Base-by-base conservation (phyloP, 2,329 filamentous ascomycete genomes). In the Colletotrichum cordylinicola region DNA sequence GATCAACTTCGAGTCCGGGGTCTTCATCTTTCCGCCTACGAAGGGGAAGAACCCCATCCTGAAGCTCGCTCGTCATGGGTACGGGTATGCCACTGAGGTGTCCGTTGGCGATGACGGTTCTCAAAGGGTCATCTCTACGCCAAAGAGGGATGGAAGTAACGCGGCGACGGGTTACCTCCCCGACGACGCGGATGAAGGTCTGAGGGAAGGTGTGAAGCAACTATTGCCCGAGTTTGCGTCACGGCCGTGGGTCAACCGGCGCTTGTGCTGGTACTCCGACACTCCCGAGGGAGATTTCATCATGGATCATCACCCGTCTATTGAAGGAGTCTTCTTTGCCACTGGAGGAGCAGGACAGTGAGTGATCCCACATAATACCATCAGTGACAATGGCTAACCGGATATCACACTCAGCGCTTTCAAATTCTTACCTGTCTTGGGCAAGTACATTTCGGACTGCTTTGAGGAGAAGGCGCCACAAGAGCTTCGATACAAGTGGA, bases 111-210 rank as follows among this genome's bases (percentile, higher is more conserved):
- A 35, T 4, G 18, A 18, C 1, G 43, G n/a, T 21, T 43, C 43
- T 13, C 24, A 18, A 37, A 61, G 56, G 21, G 66, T 21, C 16
- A 62, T 75, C 83, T 96, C 4, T 94, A 95, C 1, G 91, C 94
- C 1, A 95, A 5, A 68, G 79, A 3, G 78, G 80, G 1, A 64
- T 70, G 0, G 31, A 2, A 79, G 81, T 1, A 84, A 89, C 0
- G 87, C 87, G 1, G 95, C n/a, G 94, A 95, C 12, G 96, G 95
- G 95, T 93, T 86, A 80, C 29, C 83, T 90, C 10, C 88, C 93
- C 90, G 93, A 93, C 87, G 91, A 93, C 78, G 92, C 89, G 1
- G 85, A 91, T 52, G 77, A 84, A 27, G 90, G 86, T 8, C 88
- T 91, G 75, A 86, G 90, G 1, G 82, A 84, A 3, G 91, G 89